Base-by-base conservation (phyloP, 1,284 basidiomycete genomes). In the Coniophora puteana region DNA sequence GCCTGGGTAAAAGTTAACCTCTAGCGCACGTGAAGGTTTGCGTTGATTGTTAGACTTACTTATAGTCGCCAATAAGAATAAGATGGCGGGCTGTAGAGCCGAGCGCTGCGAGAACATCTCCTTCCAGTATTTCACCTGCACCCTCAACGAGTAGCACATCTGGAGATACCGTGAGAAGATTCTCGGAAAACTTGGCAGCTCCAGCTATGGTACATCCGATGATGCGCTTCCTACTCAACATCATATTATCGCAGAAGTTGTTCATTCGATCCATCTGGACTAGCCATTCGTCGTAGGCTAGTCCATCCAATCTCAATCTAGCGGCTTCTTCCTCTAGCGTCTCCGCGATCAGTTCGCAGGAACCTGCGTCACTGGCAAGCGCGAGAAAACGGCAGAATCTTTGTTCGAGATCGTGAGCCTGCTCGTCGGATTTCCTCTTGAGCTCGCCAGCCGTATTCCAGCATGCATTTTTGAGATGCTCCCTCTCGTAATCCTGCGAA, bases 71-170 rank as follows among this genome's bases (percentile, higher is more conserved):
- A 36, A 80, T 79, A 11, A 80, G 55, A 39, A 82, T 71, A 5
- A 80, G 44, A 35, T 78, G 76, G 10, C 64, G 54, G 0, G 71
- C 71, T 3, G 65, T 39, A 1, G 45, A 41, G 0, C 67, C 67
- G 2, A 80, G 53, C 1, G 78, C 68, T 1, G 76, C 79, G 23
- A 82, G 43, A 24, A 80, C 59, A 53, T 82, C 78, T 45, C 71
- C 75, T 51, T 82, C 78, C 8, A 80, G 49, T 30, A 80, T 80
- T 52, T 82, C 78, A 13, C 78, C 78, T 0, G 78, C 78, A 51
- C 80, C 78, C 49, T 82, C 78, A 1, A 80, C 76, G 2, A 82
- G 58, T 1, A 82, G 51, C 1, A 80, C 62, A 5, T 66, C 62
- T 0, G 76, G 72, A 4, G 52, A 48, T 1, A 68, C 72, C 0